Percentiles rank a stretch among this genome's conserved stretches.
phyloP scores from a whole-genome alignment of 148 eudicot species.

The Chenopodium suecicum region DNA sequence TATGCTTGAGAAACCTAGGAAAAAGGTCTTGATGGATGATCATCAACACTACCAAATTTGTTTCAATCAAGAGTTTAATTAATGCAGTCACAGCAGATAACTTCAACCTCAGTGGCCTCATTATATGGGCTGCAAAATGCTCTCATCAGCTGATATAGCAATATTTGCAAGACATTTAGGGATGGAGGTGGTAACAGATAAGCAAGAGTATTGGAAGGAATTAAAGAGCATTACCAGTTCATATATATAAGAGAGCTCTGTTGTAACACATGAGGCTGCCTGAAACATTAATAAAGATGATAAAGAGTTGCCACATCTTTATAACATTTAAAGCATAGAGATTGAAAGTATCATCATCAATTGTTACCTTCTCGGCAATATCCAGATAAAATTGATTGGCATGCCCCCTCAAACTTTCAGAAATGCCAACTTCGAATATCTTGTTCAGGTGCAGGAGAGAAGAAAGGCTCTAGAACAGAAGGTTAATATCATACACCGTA shows the following conservation, averaged over 20 bases:
- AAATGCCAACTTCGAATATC: conserved; percentile 85
- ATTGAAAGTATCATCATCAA: neutral
- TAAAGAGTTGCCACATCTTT: conserved; percentile 3
- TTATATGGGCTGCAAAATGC: neutral
- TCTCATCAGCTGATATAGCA: neutral
- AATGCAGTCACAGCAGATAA: neutral
- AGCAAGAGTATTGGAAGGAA: neutral
- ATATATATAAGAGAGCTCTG: conserved; percentile 78
- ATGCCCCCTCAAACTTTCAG: conserved; percentile 68
- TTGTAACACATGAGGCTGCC: conserved; percentile 73
- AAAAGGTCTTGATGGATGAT: neutral
- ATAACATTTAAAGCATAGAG: neutral
- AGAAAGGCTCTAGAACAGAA: conserved; percentile 64
- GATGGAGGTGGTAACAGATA: neutral
- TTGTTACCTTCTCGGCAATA: conserved; percentile 65
- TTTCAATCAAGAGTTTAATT: neutral
- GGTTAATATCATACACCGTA: conserved; percentile 4
- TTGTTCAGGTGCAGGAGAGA: conserved; percentile 85
- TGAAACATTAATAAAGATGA: conserved; percentile 29
- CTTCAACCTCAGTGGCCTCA: neutral
- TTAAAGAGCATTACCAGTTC: conserved; percentile 72
- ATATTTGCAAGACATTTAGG: neutral
- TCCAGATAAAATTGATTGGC: conserved; percentile 52
- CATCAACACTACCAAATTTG: neutral
- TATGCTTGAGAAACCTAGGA: neutral